Conservation (phyloP, 2,329 filamentous ascomycete species). For the Venturia aucupariae region DNA sequence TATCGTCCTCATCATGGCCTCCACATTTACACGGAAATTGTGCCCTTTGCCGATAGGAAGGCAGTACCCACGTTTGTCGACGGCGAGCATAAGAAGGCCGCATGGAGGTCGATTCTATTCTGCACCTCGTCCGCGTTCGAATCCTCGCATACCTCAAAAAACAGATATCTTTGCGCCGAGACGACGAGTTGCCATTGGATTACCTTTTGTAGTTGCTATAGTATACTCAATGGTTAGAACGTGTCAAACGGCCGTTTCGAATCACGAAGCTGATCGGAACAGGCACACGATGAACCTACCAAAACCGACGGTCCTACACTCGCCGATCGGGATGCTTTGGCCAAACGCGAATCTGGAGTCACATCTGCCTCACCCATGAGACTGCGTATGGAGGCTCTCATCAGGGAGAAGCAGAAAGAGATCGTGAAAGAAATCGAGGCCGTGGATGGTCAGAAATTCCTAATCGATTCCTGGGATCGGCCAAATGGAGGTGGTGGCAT, state of each 20-base stretch:
- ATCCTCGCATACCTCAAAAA: background rate
- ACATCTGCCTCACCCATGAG: constrained; percentile 83
- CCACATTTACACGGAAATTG: background rate
- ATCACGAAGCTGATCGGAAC: constrained; percentile 21
- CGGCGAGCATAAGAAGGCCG: background rate
- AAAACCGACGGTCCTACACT: constrained; percentile 57
- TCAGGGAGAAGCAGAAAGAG: constrained; percentile 81
- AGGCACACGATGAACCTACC: constrained; percentile 32
- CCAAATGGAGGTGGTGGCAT: constrained; percentile 86
- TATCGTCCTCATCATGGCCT: background rate
- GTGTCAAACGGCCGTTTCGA: background rate
- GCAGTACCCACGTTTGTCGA: background rate
- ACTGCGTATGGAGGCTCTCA: constrained; percentile 92
- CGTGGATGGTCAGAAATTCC: constrained; percentile 76
- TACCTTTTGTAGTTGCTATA: constrained; percentile 9
- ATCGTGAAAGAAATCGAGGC: constrained; percentile 78
- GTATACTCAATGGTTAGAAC: constrained; percentile 11
- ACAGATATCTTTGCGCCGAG: constrained; percentile 9
- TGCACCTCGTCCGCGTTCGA: background rate
- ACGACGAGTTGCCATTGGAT: constrained; percentile 14
- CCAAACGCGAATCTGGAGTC: constrained; percentile 69
- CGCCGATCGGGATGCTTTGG: constrained; percentile 73
- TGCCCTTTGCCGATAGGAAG: background rate
- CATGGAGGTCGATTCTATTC: background rate
- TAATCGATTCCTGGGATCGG: constrained; percentile 76